Evolutionary conservation across 371 early-diverging fungal genomes (phyloP).

Genomic region (Mucor plumbeus): DNA sequence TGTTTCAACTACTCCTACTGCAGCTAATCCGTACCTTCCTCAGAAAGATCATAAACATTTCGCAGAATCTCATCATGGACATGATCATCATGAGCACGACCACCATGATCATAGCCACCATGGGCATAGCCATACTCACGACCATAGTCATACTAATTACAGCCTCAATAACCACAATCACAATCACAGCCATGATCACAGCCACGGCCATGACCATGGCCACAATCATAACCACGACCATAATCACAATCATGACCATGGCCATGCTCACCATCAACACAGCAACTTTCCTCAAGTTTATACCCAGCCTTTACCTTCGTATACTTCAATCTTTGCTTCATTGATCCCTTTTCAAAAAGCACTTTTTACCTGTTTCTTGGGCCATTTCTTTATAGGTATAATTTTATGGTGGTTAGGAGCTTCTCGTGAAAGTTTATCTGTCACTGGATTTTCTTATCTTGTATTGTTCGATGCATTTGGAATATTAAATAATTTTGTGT

Average conservation of each 20-base stretch:
- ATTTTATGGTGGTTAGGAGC: conserved; percentile 56
- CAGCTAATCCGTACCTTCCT: neutral
- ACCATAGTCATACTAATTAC: conserved; percentile 5
- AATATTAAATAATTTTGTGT: conserved; percentile 49
- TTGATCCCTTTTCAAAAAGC: conserved; percentile 63
- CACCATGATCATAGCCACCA: conserved; percentile 24
- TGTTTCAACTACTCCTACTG: neutral
- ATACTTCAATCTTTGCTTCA: conserved; percentile 40
- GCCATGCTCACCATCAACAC: conserved; percentile 26
- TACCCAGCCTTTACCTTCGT: conserved; percentile 31
- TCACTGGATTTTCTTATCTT: conserved; percentile 53
- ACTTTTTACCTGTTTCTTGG: conserved; percentile 60
- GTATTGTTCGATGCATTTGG: conserved; percentile 61
- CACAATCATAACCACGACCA: conserved; percentile 32
- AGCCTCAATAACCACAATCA: conserved; percentile 16
- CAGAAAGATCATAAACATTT: neutral
- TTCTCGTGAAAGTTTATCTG: conserved; percentile 52
- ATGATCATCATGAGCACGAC: conserved; percentile 17
- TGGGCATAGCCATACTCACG: conserved; percentile 13
- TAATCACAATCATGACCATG: conserved; percentile 21
- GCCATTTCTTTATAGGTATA: conserved; percentile 51
- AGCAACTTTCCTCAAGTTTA: conserved; percentile 35
- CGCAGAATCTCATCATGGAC: conserved; percentile 1
- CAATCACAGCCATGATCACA: conserved; percentile 15
- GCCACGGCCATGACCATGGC: conserved; percentile 20